Evolutionary conservation across 2,329 filamentous ascomycete species (phyloP).

Genomic region (Verticillium klebahnii): DNA sequence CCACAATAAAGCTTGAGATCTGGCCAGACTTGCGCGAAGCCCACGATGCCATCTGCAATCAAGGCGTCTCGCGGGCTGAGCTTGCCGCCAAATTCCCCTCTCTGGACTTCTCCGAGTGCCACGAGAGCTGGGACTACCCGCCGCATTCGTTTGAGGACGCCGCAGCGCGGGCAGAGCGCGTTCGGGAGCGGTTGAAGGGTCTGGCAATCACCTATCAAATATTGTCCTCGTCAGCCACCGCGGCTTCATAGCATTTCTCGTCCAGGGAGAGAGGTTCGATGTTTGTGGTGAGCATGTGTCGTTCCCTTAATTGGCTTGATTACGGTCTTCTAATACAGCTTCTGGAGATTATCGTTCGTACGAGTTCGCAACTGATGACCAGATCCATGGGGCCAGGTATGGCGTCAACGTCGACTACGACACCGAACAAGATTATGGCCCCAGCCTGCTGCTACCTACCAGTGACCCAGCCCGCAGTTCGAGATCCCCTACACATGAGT

Average conservation of each 20-base stretch:
- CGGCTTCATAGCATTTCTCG: conserved; percentile 2
- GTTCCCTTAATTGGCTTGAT: not conserved
- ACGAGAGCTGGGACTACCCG: not conserved
- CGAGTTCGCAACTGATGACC: not conserved
- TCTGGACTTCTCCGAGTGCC: conserved; percentile 1
- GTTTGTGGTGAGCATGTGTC: not conserved
- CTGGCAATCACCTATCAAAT: conserved; percentile 1
- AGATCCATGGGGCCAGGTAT: not conserved
- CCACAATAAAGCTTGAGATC: not conserved
- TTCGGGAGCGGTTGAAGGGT: not conserved
- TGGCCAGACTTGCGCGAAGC: conserved; percentile 5
- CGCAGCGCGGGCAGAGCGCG: not conserved
- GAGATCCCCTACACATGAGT: too few species aligned
- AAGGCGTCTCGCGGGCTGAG: not conserved
- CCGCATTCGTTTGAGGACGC: not conserved
- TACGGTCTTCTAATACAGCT: not conserved
- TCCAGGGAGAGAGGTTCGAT: conserved; percentile 2
- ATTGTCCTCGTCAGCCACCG: conserved; percentile 1
- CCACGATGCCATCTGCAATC: conserved; percentile 1
- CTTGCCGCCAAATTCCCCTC: not conserved
- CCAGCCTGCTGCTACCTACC: not conserved
- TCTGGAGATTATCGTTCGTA: not conserved
- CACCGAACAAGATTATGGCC: not conserved
- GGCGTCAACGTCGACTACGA: not conserved
- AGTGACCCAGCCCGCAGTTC: too few species aligned